Evolutionary conservation across 257 asterid genomes (phyloP).

Genomic region (Fraxinus americana): DNA sequence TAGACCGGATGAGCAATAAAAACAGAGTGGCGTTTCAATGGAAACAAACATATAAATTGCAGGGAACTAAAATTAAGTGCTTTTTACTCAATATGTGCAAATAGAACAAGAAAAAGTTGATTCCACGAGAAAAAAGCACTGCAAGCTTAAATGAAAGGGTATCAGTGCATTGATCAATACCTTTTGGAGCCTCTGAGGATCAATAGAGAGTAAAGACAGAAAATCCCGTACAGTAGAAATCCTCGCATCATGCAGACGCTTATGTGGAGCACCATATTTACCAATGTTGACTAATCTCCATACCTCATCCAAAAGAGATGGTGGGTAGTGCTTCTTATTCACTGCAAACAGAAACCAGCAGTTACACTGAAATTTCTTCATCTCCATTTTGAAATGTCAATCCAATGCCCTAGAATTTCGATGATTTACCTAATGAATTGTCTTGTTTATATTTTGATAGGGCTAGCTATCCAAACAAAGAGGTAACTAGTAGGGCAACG

Average conservation of each 20-base stretch:
- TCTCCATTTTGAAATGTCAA: not conserved
- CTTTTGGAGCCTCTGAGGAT: conserved; percentile 32
- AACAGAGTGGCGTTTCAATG: not conserved
- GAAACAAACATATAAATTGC: not conserved
- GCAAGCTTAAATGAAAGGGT: conserved; percentile 5
- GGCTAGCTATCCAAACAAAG: not conserved
- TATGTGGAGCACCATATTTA: conserved; percentile 20
- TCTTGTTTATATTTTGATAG: not conserved
- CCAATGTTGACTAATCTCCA: conserved; percentile 36
- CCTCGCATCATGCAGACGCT: conserved; percentile 14
- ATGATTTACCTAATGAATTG: not conserved
- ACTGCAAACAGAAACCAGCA: conserved; percentile 29
- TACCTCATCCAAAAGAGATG: conserved; percentile 30
- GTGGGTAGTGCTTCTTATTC: conserved; percentile 25
- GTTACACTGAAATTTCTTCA: conserved; percentile 13
- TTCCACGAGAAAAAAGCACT: not conserved
- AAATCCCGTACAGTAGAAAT: conserved; percentile 39
- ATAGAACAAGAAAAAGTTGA: not conserved
- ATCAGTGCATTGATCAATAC: conserved; percentile 21
- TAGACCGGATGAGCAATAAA: not conserved
- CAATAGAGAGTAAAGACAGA: conserved; percentile 33
- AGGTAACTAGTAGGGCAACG: not conserved
- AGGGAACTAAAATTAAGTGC: not conserved
- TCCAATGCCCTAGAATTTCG: not conserved
- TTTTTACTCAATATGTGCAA: conserved; percentile 15